Percentiles rank a stretch among this genome's conserved stretches.
Evolutionary conservation across 352 stramenopile species (phyloP).

Genomic region (Phytopythium ostracodes): DNA sequence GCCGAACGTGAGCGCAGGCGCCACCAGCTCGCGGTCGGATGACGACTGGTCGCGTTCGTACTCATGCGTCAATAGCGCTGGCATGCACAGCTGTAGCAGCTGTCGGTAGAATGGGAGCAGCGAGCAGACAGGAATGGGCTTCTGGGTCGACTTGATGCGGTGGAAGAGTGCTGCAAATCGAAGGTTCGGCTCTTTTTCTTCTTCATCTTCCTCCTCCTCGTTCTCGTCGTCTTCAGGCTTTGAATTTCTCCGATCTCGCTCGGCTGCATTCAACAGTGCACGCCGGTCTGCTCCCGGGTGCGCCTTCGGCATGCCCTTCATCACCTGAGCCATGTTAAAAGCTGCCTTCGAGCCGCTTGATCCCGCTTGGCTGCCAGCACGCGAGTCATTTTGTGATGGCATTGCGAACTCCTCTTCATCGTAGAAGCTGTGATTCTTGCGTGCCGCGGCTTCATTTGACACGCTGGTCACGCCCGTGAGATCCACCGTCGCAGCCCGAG

Average conservation of each 20-base stretch:
- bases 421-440: slow-evolving; percentile 76
- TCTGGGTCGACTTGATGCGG: slow-evolving; percentile 81
- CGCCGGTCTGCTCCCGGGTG: slow-evolving; percentile 22
- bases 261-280: slow-evolving; percentile 2
- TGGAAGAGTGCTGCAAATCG: slow-evolving; percentile 68
- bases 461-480: slow-evolving; percentile 38
- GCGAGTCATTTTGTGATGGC: slow-evolving; percentile 14
- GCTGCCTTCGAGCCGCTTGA: slow-evolving; percentile 29
- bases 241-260: slow-evolving; percentile 1
- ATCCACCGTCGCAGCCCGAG: slow-evolving; percentile 29
- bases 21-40: slow-evolving; percentile 44
- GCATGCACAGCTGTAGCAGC: slow-evolving; percentile 73
- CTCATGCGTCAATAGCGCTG: slow-evolving; percentile 58
- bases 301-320: slow-evolving; percentile 55
- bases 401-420: slow-evolving; percentile 50
- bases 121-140: slow-evolving; percentile 62
- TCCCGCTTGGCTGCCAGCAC: slow-evolving; percentile 14
- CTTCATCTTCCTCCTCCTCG: slow-evolving; percentile 32
- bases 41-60: slow-evolving; percentile 42
- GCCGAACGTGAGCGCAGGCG: slow-evolving; percentile 55
- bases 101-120: slow-evolving; percentile 82
- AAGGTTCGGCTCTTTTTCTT: slow-evolving; percentile 43
- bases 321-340: slow-evolving; percentile 66
- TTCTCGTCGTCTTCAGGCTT: slow-evolving; percentile 4
- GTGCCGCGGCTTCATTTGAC: slow-evolving; percentile 39